Conservation (phyloP, 106 monocot genomes). For the Dendrobium catenatum region DNA sequence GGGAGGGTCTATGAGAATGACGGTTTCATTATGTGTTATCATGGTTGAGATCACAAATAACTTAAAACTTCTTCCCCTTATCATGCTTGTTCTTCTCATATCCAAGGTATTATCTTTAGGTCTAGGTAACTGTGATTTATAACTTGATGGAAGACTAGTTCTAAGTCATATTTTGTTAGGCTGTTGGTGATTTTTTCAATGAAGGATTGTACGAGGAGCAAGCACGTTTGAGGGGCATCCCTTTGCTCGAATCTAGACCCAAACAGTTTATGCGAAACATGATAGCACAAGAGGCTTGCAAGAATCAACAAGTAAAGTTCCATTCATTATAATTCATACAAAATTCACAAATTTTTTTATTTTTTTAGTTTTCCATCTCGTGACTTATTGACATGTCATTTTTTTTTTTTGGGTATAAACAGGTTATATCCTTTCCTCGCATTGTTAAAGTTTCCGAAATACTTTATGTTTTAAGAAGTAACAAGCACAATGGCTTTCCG, state of each 20-base stretch:
- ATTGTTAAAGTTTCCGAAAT: slow-evolving; percentile 76
- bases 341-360: not conserved
- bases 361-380: not conserved
- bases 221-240: slow-evolving; percentile 81
- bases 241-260: slow-evolving; percentile 86
- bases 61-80: slow-evolving; percentile 82
- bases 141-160: not conserved
- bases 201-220: slow-evolving; percentile 93
- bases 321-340: not conserved
- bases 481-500: slow-evolving; percentile 93
- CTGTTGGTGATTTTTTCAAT: slow-evolving; percentile 98
- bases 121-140: not conserved
- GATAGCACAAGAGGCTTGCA: slow-evolving; percentile 79
- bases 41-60: slow-evolving; percentile 99
- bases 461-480: slow-evolving; percentile 63
- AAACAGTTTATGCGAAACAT: slow-evolving; percentile 88
- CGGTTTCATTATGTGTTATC: slow-evolving; percentile 97
- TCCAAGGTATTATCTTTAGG: slow-evolving; percentile 59
- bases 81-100: slow-evolving; percentile 99
- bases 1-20: slow-evolving; percentile 99
- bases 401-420: slow-evolving; percentile 1
- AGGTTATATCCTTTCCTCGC: slow-evolving; percentile 78
- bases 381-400: not conserved
- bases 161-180: slow-evolving; percentile 33
- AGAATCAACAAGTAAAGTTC: slow-evolving; percentile 57